Evolutionary conservation across 768 basidiomycete species (phyloP), one percentile per base, ranked within the genome.

Genomic region (Trichaptum fuscoviolaceum): DNA sequence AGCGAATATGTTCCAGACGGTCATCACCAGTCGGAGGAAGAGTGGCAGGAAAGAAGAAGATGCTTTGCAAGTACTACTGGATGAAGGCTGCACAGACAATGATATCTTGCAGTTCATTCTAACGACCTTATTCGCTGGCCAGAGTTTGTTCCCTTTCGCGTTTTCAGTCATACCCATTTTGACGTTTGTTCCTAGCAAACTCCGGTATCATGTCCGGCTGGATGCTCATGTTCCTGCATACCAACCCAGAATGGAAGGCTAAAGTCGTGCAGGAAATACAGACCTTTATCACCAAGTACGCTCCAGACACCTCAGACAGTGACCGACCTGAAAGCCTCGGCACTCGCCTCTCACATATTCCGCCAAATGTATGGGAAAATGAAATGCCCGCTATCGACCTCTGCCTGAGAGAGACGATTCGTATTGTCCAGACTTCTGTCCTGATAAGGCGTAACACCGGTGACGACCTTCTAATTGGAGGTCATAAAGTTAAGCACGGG

Each of bases 381-480:
- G 80, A 85, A 67, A 90, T 85, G 30, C 91, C 91, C 20, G 80
- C 88, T 66, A 80, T 92, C 42, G 91, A 92, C 74, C 81, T 86
- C 60, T 80, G 92, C 71, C 87, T 92, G 71, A 84, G 84, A 69
- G 91, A 93, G 77, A 91, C 91, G 35, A 85, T 90, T 24, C 87
- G 91, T 42, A 78, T 92, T 61, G 90, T 90, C 15, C 89, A 92
- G 79, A 89, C 91, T 58, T 90, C 91, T 75, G 85, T 85, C 0
- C 90, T 91, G 66, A 90, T 92, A 89, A 84, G 91, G 73, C 84
- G 88, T 67, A 92, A 93, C 74, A 77, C 90, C 66, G 91, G 90
- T 20, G 88, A 88, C 70, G 87, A 89, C 66, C 76, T 86, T 36
- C 81, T 86, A 70, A 87, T 93, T 70, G 84, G 87, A 76, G 85